Conservation (phyloP, 202 grass and related monocot species). For the Setaria italica region DNA sequence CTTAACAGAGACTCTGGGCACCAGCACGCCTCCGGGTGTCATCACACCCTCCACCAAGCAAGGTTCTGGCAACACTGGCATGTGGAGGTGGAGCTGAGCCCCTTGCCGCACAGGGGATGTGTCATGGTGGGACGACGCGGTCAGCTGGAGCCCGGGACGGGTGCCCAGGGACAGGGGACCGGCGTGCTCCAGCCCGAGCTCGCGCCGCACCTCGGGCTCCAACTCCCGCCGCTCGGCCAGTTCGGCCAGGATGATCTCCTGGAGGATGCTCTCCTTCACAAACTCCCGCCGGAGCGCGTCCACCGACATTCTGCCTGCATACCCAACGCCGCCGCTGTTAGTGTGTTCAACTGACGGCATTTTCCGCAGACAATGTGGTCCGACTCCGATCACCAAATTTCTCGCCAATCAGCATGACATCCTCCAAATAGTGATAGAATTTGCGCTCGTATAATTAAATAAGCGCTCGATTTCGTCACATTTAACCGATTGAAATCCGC, state of each 20-base stretch:
- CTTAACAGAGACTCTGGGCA: background rate
- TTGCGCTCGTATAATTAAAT: background rate
- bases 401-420: background rate
- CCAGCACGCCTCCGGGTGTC: no score
- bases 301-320: slow-evolving; percentile 19
- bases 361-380: background rate
- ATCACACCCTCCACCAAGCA: background rate
- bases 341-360: background rate
- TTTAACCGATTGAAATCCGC: background rate
- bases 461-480: background rate
- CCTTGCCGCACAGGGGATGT: background rate
- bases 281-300: slow-evolving; percentile 39
- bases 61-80: background rate
- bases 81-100: background rate
- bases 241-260: slow-evolving; percentile 34
- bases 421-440: background rate
- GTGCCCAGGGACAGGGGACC: background rate
- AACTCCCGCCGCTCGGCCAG: slow-evolving; percentile 29
- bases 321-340: background rate
- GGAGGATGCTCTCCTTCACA: slow-evolving; percentile 15
- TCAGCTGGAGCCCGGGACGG: background rate
- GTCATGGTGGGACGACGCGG: background rate
- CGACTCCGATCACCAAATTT: background rate
- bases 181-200: background rate
- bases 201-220: background rate